These are phyloP conservation scores for Blastocystis sp. DNA, from an alignment of 352 stramenopile species.

Conservation along the genomic window DNA sequence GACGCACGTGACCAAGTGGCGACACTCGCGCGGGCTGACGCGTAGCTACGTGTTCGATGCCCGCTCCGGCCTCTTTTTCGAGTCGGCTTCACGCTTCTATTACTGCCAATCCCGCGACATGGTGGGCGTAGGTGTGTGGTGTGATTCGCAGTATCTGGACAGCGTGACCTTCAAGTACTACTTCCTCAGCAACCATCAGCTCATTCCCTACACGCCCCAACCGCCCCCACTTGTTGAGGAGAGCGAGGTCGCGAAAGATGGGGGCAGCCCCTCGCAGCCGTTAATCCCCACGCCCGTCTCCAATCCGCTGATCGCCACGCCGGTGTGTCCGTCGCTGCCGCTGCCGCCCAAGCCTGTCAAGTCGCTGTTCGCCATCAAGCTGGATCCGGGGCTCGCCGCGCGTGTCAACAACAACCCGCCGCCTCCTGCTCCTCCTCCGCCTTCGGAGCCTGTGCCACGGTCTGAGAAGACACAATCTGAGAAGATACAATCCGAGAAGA, in stretches of 20 bases:
- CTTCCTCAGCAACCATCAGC: conserved; percentile 11
- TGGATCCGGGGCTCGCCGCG: background rate
- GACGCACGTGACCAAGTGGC: background rate
- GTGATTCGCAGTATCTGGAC: conserved; percentile 54
- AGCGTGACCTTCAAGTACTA: conserved; percentile 15
- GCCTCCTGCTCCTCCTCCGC: background rate
- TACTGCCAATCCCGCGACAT: conserved; percentile 8
- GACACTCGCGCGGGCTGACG: background rate
- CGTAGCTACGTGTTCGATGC: conserved; percentile 22
- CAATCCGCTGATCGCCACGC: background rate
- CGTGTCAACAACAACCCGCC: background rate
- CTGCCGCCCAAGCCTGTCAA: background rate
- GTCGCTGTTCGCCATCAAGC: background rate
- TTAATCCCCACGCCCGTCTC: background rate
- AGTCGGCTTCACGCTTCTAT: conserved; percentile 37
- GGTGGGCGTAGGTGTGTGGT: background rate
- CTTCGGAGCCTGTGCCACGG: background rate
- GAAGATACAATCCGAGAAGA: background rate
- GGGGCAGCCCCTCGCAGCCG: background rate
- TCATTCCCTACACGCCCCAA: conserved; percentile 23
- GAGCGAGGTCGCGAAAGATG: background rate
- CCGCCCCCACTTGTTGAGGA: background rate
- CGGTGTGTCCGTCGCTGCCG: background rate
- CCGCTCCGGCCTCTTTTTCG: conserved; percentile 15
- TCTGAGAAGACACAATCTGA: background rate